Evolutionary conservation across 129 eudicot genomes (phyloP), one percentile per base, ranked within the genome.

Genomic region (Chrysanthemum lavandulifolium): DNA sequence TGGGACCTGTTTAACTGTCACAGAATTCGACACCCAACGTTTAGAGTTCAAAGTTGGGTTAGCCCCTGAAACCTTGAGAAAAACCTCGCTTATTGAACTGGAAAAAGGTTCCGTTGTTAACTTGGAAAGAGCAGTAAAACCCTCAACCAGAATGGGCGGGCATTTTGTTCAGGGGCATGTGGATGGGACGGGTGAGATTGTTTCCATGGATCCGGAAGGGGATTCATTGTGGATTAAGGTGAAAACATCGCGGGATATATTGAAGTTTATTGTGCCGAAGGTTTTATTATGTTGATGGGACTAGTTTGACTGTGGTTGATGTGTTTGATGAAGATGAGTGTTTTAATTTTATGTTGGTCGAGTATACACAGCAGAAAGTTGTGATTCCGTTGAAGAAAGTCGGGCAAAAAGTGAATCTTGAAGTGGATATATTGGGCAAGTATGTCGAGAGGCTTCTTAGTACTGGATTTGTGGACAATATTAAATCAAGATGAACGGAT

Each of bases 91-190:
- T 48, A 81, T 73, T 10, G 95, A 89, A 74, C 73, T 92, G 61
- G 83, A 80, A 27, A 71, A 73, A 3, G 96, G 95, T n/a, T 89
- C 89, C 0, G 60, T 79, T 75, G 98, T 93, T 12, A 93, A 93
- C 78, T 47, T 93, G 83, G 98, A 93, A 74, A 75, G 98, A 78
- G 96, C 96, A 0, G 74, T 93, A 82, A 82, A 82, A 52, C 90
- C 96, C 10, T 76, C 82, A 16, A 89, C 96, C 6, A 78, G 95
- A 78, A 89, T 93, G 96, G 98, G 96, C 9, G 98, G 98, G 25
- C 98, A 89, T 84, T 93, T 93, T 54, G 96, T 93, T 76, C 98
- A 93, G 87, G 98, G 98, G 5, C 96, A 93, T 53, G 96, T 92
- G 21, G 98, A 93, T 72, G 95, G 95, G 10, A 93, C 96, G 0